A percentile compares a stretch with the other conserved stretches of the same genome.
phyloP scores from a whole-genome alignment of 768 basidiomycete species.

The Sarcodon sp. region DNA sequence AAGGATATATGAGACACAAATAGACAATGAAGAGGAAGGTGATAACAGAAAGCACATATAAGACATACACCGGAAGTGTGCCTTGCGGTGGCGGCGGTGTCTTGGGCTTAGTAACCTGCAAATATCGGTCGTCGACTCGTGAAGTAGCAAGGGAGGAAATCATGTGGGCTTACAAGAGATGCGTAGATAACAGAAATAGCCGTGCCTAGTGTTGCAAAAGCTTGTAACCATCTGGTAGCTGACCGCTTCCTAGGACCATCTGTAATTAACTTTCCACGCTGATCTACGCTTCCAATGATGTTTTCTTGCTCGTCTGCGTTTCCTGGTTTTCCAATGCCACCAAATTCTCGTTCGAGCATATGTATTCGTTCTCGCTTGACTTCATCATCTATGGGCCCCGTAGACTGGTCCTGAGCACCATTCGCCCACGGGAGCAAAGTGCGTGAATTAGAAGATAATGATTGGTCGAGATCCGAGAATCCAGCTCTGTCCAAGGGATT shows the following conservation, averaged over 20 bases:
- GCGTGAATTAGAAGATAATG: conserved; percentile 10
- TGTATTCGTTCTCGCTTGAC: conserved; percentile 57
- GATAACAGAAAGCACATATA: conserved; percentile 44
- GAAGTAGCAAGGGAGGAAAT: conserved; percentile 4
- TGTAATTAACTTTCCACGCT: conserved; percentile 45
- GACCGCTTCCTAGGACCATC: conserved; percentile 50
- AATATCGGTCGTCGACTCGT: background rate
- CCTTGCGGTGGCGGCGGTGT: conserved; percentile 40
- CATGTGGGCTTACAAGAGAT: conserved; percentile 31
- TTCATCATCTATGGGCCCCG: conserved; percentile 26
- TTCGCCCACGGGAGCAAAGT: conserved; percentile 40
- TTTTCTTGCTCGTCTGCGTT: conserved; percentile 33
- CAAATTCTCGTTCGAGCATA: conserved; percentile 60
- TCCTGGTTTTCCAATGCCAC: conserved; percentile 19
- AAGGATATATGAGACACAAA: conserved; percentile 46
- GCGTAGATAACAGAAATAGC: conserved; percentile 49
- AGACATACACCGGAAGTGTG: conserved; percentile 37
- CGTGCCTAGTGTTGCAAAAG: conserved; percentile 35
- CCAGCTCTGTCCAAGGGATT: conserved; percentile 15
- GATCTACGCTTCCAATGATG: conserved; percentile 44
- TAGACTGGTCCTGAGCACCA: conserved; percentile 30
- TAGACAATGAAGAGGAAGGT: conserved; percentile 39
- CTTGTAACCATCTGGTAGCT: conserved; percentile 32
- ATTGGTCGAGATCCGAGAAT: conserved; percentile 12
- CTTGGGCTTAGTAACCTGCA: conserved; percentile 41